Evolutionary conservation across 208 protist genomes (phyloP).

Genomic region (Zelonia costaricensis): DNA sequence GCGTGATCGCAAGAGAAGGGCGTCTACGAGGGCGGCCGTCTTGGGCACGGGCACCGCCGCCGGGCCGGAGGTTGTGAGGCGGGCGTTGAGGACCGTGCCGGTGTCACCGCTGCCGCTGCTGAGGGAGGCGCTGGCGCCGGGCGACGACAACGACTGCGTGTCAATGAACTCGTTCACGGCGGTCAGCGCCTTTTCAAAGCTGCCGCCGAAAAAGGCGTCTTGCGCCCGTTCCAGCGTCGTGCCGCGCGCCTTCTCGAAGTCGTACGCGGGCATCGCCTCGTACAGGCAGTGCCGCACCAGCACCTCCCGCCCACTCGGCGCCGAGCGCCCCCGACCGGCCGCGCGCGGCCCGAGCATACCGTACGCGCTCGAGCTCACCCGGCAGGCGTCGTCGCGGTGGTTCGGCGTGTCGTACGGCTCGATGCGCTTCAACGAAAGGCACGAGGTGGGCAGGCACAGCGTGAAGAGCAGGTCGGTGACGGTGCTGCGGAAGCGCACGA

Average conservation of each 20-base stretch:
- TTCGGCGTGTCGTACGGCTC: constrained; percentile 52
- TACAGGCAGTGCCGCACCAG: constrained; percentile 22
- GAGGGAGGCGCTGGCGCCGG: no score
- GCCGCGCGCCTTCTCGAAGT: constrained; percentile 22
- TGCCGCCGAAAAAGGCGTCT: constrained; percentile 14
- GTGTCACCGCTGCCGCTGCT: neutral
- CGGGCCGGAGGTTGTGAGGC: neutral
- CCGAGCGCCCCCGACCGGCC: constrained; percentile 4
- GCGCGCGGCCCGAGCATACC: constrained; percentile 49
- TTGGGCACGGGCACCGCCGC: neutral
- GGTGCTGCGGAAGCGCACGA: constrained; percentile 55
- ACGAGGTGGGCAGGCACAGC: constrained; percentile 62
- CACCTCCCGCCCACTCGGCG: neutral
- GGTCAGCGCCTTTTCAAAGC: constrained; percentile 26
- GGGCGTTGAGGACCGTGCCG: neutral
- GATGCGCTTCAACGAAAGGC: constrained; percentile 57
- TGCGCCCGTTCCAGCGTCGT: constrained; percentile 24
- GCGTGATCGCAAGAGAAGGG: constrained; percentile 60
- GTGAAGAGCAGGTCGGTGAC: constrained; percentile 36
- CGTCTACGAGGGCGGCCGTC: constrained; percentile 29
- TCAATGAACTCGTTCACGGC: constrained; percentile 18
- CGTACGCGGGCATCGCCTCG: constrained; percentile 29
- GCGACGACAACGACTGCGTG: neutral
- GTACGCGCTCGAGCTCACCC: constrained; percentile 37
- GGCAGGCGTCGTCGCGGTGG: constrained; percentile 22